Evolutionary conservation across 345 rosid species (phyloP).

Genomic region (Mangifera indica): DNA sequence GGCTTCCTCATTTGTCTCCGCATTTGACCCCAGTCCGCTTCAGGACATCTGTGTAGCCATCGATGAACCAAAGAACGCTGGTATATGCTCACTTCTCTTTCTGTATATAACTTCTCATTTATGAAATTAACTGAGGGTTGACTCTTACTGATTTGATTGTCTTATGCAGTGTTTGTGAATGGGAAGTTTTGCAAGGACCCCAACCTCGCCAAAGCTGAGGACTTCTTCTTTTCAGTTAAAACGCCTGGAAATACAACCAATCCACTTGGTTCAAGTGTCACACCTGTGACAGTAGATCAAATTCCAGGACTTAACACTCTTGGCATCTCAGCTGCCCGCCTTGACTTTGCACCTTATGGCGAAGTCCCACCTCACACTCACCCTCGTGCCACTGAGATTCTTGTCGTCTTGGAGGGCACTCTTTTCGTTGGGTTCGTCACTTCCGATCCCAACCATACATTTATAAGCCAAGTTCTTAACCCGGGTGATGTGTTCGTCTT

Average conservation of each 20-base stretch:
- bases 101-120: too few relatives aligned
- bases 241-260: conserved; percentile 25
- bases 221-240: conserved; percentile 28
- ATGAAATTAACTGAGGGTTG: too few relatives aligned
- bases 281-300: conserved; percentile 24
- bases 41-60: conserved; percentile 35
- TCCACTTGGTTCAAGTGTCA: conserved; percentile 20
- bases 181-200: conserved; percentile 26
- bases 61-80: conserved; percentile 3
- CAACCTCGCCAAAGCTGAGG: conserved; percentile 13
- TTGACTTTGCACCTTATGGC: conserved; percentile 27
- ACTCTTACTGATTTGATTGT: not conserved
- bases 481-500: conserved; percentile 37
- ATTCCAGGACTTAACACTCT: conserved; percentile 41
- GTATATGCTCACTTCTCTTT: not conserved
- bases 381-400: conserved; percentile 39
- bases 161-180: conserved; percentile 18
- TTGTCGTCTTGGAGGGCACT: conserved; percentile 34
- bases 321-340: conserved; percentile 32
- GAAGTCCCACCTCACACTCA: conserved; percentile 47
- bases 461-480: conserved; percentile 29
- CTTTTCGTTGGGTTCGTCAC: conserved; percentile 42
- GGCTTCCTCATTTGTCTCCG: conserved; percentile 9
- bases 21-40: conserved; percentile 29
- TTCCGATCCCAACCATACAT: conserved; percentile 32